Base-by-base conservation (phyloP, 2,329 filamentous ascomycete genomes). In the Alternaria infectoria region DNA sequence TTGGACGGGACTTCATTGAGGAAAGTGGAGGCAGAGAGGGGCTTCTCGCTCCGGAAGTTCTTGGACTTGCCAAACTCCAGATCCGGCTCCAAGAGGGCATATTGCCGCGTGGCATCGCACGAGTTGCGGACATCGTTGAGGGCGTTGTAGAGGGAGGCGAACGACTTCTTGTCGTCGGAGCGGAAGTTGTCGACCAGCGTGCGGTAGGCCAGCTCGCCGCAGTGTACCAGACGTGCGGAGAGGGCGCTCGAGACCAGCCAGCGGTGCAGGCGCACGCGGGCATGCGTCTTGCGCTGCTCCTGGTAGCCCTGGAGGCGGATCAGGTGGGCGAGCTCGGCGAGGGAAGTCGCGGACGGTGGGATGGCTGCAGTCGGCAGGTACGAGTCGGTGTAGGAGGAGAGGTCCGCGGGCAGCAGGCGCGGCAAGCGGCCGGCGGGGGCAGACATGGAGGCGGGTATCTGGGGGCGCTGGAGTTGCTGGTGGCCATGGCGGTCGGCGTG, bases 241-340 rank as follows among this genome's bases (percentile, higher is more conserved):
- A 93, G 83, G 43, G 91, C 91, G 46, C 90, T 92, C 19, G 90
- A 91, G 57, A 94, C 87, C 65, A 94, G 83, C 75, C 88, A 91
- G 74, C 90, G 86, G 77, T 93, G 91, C 57, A 96, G 85, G 61
- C 91, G 89, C 68, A 91, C 84, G 69, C 92, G 87, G 49, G 90
- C 91, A 75, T 90, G 90, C 68, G 87, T 85, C 81, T 91, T 88
- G 84, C 92, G 91, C 84, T 91, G 90, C 84, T 93, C 90, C 81
- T 95, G 92, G 78, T 93, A 93, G 74, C 90, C 91, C 77, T 91
- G 91, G 66, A 93, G 83, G 65, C 91, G 89, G 68, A 93, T 90
- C 72, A 94, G 81, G 78, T 93, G 91, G 55, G 91, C 91, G 69
- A 95, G 87, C 80, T 94, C 91, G 74, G 92, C 89, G 65, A 95